A percentile compares a stretch with the other conserved stretches of the same genome.
Conservation (phyloP, 345 rosid species). For the Populus nigra region DNA sequence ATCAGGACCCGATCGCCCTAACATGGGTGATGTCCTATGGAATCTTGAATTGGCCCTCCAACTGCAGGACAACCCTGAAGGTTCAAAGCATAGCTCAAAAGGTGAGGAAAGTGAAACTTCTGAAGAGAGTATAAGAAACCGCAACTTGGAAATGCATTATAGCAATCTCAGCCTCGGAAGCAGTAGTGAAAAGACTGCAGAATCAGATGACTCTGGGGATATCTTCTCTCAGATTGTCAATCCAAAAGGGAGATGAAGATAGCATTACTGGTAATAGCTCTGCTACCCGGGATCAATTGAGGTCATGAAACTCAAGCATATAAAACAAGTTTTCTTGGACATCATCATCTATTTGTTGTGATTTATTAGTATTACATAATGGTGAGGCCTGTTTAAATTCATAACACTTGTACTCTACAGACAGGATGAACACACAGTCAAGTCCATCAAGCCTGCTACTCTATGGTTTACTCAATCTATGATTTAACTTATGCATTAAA, state of each 20-base stretch:
- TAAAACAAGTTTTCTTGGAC: neutral
- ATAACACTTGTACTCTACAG: neutral
- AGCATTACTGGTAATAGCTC: neutral
- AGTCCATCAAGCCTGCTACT: neutral
- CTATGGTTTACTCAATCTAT: neutral
- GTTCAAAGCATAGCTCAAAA: constrained; percentile 18
- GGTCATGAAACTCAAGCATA: constrained; percentile 15
- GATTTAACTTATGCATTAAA: neutral
- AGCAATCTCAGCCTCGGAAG: constrained; percentile 28
- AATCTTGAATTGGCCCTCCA: constrained; percentile 71
- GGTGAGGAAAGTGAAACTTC: constrained; percentile 10
- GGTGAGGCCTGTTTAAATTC: neutral
- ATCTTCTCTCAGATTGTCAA: constrained; percentile 61
- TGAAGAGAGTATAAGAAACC: constrained; percentile 13
- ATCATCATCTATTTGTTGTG: neutral
- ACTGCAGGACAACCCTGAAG: constrained; percentile 44
- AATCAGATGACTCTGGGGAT: constrained; percentile 31
- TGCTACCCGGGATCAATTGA: neutral
- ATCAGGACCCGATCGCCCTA: constrained; percentile 59
- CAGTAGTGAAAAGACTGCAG: constrained; percentile 29
- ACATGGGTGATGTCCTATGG: constrained; percentile 86
- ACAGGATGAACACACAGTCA: neutral
- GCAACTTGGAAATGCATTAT: constrained; percentile 4
- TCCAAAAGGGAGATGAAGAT: constrained; percentile 55
- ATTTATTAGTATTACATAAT: neutral